Base-by-base conservation (phyloP, 1,139 yeast genomes). In the Suhomyces taliae region DNA sequence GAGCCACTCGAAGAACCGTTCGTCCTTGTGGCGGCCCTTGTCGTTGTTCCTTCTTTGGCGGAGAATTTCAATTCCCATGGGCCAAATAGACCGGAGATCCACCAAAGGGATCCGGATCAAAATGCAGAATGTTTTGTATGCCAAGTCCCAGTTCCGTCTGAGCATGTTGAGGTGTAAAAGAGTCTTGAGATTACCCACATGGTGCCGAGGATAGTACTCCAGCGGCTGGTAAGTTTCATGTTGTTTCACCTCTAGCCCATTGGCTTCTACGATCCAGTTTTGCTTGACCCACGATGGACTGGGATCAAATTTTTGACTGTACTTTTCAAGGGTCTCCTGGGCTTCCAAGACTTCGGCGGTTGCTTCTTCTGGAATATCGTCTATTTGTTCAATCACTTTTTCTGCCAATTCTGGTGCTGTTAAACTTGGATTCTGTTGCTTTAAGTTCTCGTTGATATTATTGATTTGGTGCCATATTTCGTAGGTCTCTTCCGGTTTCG, bases 41-140 rank as follows among this genome's bases (percentile, higher is more conserved):
- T 37, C 36, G 5, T 19, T 24, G 9, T 29, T 39, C 15, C 40
- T 37, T 11, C 32, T 37, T 26, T 43, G 45, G 7, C 41, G 38
- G 12, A 79, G 52, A 8, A 78, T 70, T 41, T 72, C 76, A 4
- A 81, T 64, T 0, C 87, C 89, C 1, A 82, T 41, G 0, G 85
- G 79, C 89, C 90, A 84, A 8, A 83, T 61, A 2, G 76, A 65
- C 49, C 82, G 65, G 2, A 83, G 58, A 59, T 84, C 87, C 6
- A 79, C 70, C 2, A 62, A 61, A 1, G 78, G 78, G 1, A 78
- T 59, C 44, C 85, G 60, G 1, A 82, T 61, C 34, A 85, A 55
- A 2, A 78, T 48, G 19, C 80, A 62, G 53, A 81, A 81, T n/a
- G 79, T 64, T 46, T 72, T 72, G 55, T 79, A 81, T 0, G 87